phyloP scores from a whole-genome alignment of 305 asterid genomes.

The Ilex paraguariensis region DNA sequence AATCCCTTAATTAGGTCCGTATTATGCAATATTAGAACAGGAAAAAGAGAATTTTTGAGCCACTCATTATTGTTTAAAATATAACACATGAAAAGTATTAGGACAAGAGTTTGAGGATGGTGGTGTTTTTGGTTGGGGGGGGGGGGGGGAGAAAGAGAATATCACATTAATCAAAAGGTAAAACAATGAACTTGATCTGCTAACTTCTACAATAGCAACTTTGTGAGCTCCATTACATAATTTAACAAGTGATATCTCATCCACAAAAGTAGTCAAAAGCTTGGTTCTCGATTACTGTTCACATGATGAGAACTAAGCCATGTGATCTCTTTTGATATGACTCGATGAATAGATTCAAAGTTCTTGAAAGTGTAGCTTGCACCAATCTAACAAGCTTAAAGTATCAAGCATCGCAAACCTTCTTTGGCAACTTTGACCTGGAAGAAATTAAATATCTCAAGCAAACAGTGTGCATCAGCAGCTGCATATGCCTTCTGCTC shows the following conservation, averaged over 20 bases:
- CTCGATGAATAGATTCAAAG: not conserved
- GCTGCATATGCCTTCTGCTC: conserved; percentile 90
- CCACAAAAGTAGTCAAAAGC: not conserved
- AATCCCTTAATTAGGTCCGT: too few species aligned
- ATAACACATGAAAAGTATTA: too few species aligned
- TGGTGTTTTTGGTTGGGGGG: too few species aligned
- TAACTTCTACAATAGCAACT: too few species aligned
- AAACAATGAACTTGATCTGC: too few species aligned
- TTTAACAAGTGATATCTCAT: not conserved
- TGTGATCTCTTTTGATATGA: not conserved
- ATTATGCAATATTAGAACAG: too few species aligned
- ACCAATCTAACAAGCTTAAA: not conserved
- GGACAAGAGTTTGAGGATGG: too few species aligned
- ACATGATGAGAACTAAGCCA: not conserved
- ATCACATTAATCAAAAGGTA: too few species aligned
- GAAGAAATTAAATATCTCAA: conserved; percentile 65
- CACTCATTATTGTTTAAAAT: too few species aligned
- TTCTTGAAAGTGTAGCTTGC: not conserved
- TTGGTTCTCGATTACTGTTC: not conserved
- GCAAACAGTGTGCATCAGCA: conserved; percentile 74
- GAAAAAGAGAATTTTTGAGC: too few species aligned
- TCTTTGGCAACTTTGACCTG: conserved; percentile 49
- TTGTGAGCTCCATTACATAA: too few species aligned
- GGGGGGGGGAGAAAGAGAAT: too few species aligned
- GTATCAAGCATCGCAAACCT: conserved; percentile 53